Conservation (phyloP, 2,329 filamentous ascomycete genomes). For the Fusarium sambucinum region DNA sequence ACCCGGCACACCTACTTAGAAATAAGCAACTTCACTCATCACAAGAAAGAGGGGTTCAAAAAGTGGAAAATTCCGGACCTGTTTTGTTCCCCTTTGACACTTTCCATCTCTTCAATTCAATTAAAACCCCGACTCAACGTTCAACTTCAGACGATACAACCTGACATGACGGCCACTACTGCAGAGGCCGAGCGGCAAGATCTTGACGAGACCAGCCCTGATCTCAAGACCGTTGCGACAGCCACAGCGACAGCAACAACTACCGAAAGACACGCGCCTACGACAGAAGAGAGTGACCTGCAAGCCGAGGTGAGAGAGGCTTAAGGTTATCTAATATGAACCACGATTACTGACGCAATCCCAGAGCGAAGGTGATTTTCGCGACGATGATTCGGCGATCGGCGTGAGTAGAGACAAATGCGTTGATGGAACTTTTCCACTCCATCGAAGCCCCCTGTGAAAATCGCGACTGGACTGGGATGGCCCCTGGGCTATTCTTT, state of each 20-base stretch:
- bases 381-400: conserved; percentile 44
- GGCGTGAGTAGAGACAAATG: conserved; percentile 27
- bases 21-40: not conserved
- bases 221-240: not conserved
- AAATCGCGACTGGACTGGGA: not conserved
- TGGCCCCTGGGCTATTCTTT: not conserved
- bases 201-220: not conserved
- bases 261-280: conserved; percentile 1
- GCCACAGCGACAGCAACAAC: not conserved
- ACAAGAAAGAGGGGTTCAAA: conserved; percentile 10
- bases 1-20: not conserved
- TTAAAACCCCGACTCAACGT: not conserved
- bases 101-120: not conserved
- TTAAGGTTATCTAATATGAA: too few species aligned
- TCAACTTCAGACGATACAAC: not conserved
- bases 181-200: not conserved
- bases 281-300: conserved; percentile 18
- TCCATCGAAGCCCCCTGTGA: not conserved
- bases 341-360: not conserved
- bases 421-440: not conserved
- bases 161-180: conserved; percentile 3
- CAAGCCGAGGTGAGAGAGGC: conserved; percentile 35
- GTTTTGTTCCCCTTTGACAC: not conserved
- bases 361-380: conserved; percentile 16
- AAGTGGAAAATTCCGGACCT: not conserved